Conservation (phyloP, 495 filamentous ascomycete species). For the Annulohypoxylon stygium region DNA sequence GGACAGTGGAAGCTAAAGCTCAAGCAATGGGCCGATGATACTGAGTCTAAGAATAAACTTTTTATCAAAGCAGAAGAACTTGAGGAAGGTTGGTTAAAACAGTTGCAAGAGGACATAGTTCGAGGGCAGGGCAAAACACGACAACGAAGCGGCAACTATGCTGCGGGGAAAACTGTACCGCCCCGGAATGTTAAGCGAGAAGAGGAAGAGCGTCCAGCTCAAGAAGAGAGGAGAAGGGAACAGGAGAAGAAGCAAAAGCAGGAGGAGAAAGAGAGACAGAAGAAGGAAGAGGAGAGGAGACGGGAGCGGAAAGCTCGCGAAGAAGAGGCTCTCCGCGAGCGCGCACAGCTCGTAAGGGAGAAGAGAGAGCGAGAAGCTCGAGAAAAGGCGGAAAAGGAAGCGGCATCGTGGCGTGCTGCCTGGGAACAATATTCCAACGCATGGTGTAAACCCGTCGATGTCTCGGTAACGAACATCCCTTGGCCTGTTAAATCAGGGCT, state of each 20-base stretch:
- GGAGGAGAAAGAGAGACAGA: neutral
- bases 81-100: neutral
- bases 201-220: neutral
- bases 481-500: conserved; percentile 33
- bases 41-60: neutral
- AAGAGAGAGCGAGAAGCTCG: conserved; percentile 17
- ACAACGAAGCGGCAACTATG: neutral
- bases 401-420: conserved; percentile 13
- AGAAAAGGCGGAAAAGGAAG: conserved; percentile 27
- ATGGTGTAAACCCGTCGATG: neutral
- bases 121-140: conserved; percentile 2
- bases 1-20: conserved; percentile 14
- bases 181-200: neutral
- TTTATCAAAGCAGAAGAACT: conserved; percentile 1
- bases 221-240: neutral
- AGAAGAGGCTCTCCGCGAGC: conserved; percentile 23
- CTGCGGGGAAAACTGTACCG: neutral
- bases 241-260: neutral
- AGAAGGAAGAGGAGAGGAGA: conserved; percentile 17
- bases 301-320: conserved; percentile 20
- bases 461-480: conserved; percentile 8
- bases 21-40: conserved; percentile 1
- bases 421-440: conserved; percentile 25
- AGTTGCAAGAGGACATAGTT: neutral
- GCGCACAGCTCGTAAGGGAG: conserved; percentile 15